A percentile compares a stretch with the other conserved stretches of the same genome.
Evolutionary conservation across 805 yeast species (phyloP).

Genomic region (Wickerhamiella vanderwaltii): DNA sequence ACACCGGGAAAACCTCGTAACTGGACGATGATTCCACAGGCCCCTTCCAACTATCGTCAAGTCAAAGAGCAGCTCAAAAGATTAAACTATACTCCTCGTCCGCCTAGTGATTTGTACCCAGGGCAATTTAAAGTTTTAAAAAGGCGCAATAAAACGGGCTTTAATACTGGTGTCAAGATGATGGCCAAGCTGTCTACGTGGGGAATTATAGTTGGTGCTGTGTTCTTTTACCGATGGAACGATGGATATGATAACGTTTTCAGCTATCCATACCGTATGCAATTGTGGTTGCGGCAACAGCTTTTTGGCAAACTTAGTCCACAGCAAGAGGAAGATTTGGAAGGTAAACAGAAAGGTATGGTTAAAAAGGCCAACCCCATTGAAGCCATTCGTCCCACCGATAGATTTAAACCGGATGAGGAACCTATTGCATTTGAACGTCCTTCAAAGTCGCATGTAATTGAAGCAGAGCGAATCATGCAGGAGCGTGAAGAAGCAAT

Average conservation of each 20-base stretch:
- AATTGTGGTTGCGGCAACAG: conserved; percentile 43
- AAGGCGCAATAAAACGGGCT: conserved; percentile 42
- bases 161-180: conserved; percentile 48
- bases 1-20: conserved; percentile 49
- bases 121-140: conserved; percentile 67
- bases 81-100: conserved; percentile 67
- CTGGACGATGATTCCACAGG: conserved; percentile 48
- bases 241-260: conserved; percentile 70
- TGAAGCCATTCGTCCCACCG: conserved; percentile 11
- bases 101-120: conserved; percentile 58
- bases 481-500: conserved; percentile 56
- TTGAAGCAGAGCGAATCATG: conserved; percentile 58
- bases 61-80: conserved; percentile 63
- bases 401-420: not conserved
- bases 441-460: conserved; percentile 58
- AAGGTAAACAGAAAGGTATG: conserved; percentile 28
- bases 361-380: conserved; percentile 15
- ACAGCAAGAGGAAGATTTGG: conserved; percentile 53
- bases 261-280: conserved; percentile 51
- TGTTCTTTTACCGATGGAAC: conserved; percentile 74
- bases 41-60: conserved; percentile 53
- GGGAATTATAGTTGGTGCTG: conserved; percentile 42
- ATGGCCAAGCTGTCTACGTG: conserved; percentile 41
- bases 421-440: conserved; percentile 43
- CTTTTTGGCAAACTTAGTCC: conserved; percentile 43